Evolutionary conservation across 352 stramenopile genomes (phyloP), one percentile per base, ranked within the genome.

Genomic region (Globisporangium solare): DNA sequence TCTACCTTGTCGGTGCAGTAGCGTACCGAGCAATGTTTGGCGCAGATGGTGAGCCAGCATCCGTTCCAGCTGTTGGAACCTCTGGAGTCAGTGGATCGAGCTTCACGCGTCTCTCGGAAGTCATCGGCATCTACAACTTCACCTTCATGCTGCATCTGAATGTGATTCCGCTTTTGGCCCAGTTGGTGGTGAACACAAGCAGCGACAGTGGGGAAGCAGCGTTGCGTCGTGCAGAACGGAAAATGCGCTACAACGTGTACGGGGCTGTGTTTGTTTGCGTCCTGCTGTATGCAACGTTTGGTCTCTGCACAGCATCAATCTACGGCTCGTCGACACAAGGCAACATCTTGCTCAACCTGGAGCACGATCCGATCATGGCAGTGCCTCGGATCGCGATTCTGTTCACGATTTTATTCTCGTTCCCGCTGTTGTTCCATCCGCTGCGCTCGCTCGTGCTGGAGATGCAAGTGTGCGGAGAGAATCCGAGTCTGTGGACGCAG

Each of bases 131-230:
- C 54, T 92, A 90, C 72, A 92, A 92, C 56, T 92, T 89, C 56
- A 86, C 79, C 8, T 92, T 90, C 61, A 89, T 92, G 77, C 65
- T 89, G 41, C 82, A 92, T 20, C 54, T 92, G 49, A 92, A 92
- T 47, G 77, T 92, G 48, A 84, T 92, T 54, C 82, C 82, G 24
- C 58, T 92, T 10, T 67, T 88, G 11, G 73, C 70, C 3, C 80
- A 89, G 47, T 63, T 88, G 14, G 71, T 88, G 42, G 48, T 68
- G 22, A 49, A 51, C 47, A 54, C 55, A 14, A 46, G 13, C 27
- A 63, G 59, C 51, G 18, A 24, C 15, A 51, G 46, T 37, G 47
- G 17, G 14, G 51, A 32, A 27, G 54, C 67, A 43, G 47, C 60
- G 53, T 66, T 67, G 57, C 63, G 47, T 41, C 51, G 42, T 32